Percentiles rank a stretch among this genome's conserved stretches.
Conservation (phyloP, 2,329 filamentous ascomycete species). For the Pseudocercospora pini-densiflorae region DNA sequence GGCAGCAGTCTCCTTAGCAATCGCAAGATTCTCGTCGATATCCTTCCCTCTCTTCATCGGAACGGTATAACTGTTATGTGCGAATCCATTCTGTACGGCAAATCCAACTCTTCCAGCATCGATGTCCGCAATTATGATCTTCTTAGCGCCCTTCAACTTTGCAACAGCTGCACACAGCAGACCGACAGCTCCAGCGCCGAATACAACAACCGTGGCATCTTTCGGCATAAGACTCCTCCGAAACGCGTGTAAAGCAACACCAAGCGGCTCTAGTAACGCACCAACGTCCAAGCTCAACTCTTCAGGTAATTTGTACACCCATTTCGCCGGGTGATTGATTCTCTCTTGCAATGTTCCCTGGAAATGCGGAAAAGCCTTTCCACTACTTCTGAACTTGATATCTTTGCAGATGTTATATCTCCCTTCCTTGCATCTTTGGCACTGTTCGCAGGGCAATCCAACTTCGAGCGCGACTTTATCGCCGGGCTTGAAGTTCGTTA, state of each 20-base stretch:
- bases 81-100: slow-evolving; percentile 56
- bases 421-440: slow-evolving; percentile 59
- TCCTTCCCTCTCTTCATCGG: slow-evolving; percentile 52
- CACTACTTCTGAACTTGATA: slow-evolving; percentile 63
- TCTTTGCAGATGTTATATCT: slow-evolving; percentile 66
- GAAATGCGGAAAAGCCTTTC: slow-evolving; percentile 64
- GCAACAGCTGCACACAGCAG: slow-evolving; percentile 63
- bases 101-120: slow-evolving; percentile 61
- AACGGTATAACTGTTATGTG: slow-evolving; percentile 51
- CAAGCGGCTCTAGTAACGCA: slow-evolving; percentile 64
- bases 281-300: slow-evolving; percentile 60
- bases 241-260: slow-evolving; percentile 64
- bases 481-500: slow-evolving; percentile 63
- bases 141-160: slow-evolving; percentile 57
- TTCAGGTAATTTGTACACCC: slow-evolving; percentile 63
- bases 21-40: slow-evolving; percentile 58
- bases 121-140: slow-evolving; percentile 65
- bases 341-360: slow-evolving; percentile 67
- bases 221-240: slow-evolving; percentile 56
- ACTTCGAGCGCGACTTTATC: slow-evolving; percentile 94
- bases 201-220: slow-evolving; percentile 58
- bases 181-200: slow-evolving; percentile 66
- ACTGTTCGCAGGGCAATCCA: slow-evolving; percentile 77
- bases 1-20: slow-evolving; percentile 56
- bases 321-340: slow-evolving; percentile 64